Evolutionary conservation across 352 stramenopile genomes (phyloP).

Genomic region (Blastocystis sp.): DNA sequence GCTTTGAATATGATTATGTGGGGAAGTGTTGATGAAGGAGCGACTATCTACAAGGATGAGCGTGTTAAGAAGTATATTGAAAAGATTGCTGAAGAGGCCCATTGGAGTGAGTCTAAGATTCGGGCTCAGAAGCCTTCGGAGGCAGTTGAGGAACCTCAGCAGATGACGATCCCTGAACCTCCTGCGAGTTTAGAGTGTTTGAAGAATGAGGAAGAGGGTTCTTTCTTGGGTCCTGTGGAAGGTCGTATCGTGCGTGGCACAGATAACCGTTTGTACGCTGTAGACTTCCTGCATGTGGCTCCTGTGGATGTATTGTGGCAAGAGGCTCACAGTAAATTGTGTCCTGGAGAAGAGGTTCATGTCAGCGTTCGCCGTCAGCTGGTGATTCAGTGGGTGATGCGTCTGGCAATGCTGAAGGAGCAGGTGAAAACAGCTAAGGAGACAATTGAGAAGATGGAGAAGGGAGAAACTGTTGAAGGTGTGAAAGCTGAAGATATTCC

Average conservation of each 20-base stretch:
- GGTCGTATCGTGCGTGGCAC: constrained; percentile 40
- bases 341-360: not conserved
- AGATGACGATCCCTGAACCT: constrained; percentile 3
- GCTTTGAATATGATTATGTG: constrained; percentile 55
- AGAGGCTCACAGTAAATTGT: not conserved
- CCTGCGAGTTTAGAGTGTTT: not conserved
- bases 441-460: constrained; percentile 29
- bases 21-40: constrained; percentile 45
- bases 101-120: constrained; percentile 24
- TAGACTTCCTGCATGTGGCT: constrained; percentile 50
- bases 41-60: constrained; percentile 26
- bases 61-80: constrained; percentile 1
- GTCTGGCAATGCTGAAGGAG: constrained; percentile 4
- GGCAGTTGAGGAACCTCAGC: not conserved
- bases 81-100: constrained; percentile 16
- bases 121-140: not conserved
- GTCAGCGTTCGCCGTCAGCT: not conserved
- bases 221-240: constrained; percentile 57
- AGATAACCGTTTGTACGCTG: constrained; percentile 51
- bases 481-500: not conserved
- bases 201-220: not conserved
- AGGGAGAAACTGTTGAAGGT: constrained; percentile 16
- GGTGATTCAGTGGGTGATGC: constrained; percentile 47
- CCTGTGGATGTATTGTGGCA: constrained; percentile 42
- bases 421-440: constrained; percentile 12